A percentile compares a stretch with the other conserved stretches of the same genome.
Evolutionary conservation across 2,329 filamentous ascomycete genomes (phyloP).

Genomic region (Nannizziopsis barbatae): DNA sequence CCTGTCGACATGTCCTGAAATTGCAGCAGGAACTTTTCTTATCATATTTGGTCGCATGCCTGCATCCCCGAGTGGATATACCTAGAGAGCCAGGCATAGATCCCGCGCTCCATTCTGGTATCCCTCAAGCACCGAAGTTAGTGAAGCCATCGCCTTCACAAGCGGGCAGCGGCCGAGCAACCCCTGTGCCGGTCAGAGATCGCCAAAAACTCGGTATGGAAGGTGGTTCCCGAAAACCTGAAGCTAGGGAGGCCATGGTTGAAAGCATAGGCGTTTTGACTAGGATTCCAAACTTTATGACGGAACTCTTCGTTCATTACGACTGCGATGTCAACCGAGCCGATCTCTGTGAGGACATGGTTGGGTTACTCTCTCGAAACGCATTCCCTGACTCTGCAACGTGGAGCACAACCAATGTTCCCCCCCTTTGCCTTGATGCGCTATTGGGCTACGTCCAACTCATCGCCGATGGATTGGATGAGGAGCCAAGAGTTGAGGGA

Average conservation of each 20-base stretch:
- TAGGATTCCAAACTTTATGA: constrained; percentile 87
- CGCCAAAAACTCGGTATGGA: constrained; percentile 86
- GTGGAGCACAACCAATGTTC: constrained; percentile 98
- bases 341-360: constrained; percentile 90
- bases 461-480: constrained; percentile 72
- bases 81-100: constrained; percentile 83
- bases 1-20: constrained; percentile 81
- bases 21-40: constrained; percentile 93
- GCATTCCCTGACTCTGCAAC: constrained; percentile 94
- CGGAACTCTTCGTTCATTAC: constrained; percentile 94
- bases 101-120: constrained; percentile 79
- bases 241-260: constrained; percentile 95
- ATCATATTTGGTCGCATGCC: constrained; percentile 83
- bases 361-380: constrained; percentile 83
- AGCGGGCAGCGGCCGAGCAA: constrained; percentile 66
- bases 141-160: constrained; percentile 71
- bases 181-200: constrained; percentile 84
- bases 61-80: constrained; percentile 90
- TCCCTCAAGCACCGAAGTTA: constrained; percentile 80
- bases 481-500: constrained; percentile 52
- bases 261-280: constrained; percentile 87
- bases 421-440: constrained; percentile 85
- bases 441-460: constrained; percentile 84
- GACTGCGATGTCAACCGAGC: constrained; percentile 87
- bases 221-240: constrained; percentile 80